Percentiles rank a stretch among this genome's conserved stretches.
phyloP scores from a whole-genome alignment of 768 basidiomycete species.

The Pleurotus tuber-regium region DNA sequence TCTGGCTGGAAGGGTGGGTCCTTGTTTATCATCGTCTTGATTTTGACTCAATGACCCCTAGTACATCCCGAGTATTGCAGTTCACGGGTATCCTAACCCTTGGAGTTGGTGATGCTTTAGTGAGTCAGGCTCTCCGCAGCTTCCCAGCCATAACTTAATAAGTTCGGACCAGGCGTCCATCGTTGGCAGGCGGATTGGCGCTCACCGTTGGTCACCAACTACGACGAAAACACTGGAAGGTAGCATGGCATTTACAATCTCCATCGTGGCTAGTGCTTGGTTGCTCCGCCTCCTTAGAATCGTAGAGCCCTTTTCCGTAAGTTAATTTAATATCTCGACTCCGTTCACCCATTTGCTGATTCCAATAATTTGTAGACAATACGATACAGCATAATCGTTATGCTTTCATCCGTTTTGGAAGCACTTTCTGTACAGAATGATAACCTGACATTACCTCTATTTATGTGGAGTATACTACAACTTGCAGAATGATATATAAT shows the following conservation, averaged over 20 bases:
- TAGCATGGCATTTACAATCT: conserved; percentile 73
- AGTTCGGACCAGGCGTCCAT: conserved; percentile 73
- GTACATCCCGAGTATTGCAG: conserved; percentile 43
- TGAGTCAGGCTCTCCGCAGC: conserved; percentile 33
- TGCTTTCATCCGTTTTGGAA: conserved; percentile 75
- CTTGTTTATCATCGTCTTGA: conserved; percentile 8
- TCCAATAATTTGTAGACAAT: conserved; percentile 43
- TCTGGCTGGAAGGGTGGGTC: conserved; percentile 94
- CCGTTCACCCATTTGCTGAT: not conserved
- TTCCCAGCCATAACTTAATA: not conserved
- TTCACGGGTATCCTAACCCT: conserved; percentile 88
- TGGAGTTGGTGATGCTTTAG: conserved; percentile 92
- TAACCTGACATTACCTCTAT: conserved; percentile 94
- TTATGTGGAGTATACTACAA: conserved; percentile 88
- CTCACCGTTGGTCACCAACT: conserved; percentile 78
- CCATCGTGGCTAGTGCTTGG: conserved; percentile 70
- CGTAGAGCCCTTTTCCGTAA: conserved; percentile 74
- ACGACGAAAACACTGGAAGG: conserved; percentile 92
- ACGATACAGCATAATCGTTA: conserved; percentile 63
- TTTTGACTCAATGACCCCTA: conserved; percentile 16
- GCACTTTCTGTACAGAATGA: conserved; percentile 96
- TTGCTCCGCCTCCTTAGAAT: conserved; percentile 67
- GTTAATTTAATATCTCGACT: conserved; percentile 23
- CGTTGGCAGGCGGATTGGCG: conserved; percentile 82
- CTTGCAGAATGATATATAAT: conserved; percentile 36